Base-by-base conservation (phyloP, 2,329 filamentous ascomycete species). In the Beauveria sp. region DNA sequence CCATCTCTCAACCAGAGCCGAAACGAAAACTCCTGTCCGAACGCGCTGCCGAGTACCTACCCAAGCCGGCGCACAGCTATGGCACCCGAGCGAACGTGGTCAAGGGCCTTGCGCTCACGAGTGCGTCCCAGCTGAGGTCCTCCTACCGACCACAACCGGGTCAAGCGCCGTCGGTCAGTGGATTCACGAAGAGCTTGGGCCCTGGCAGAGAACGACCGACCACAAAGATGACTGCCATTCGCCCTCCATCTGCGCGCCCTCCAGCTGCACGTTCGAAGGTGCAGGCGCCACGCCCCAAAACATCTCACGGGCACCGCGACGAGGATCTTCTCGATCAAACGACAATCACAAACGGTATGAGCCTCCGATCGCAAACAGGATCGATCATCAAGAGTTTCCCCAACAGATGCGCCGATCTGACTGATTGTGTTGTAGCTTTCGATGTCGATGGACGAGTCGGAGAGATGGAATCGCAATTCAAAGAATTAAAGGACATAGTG, bases 371-470 rank as follows among this genome's bases (percentile, higher is more conserved):
- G 59, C 40, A 60, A 16, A 50, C 48, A 59, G 45, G 18, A 62
- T 16, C 26, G 40, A 46, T 45, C 49, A 42, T 24, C 51, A 43
- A 40, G 73, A 59, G 56, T 75, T 26, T 67, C 68, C 60, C 69
- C 65, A 26, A 73, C 34, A 74, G 61, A 63, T 76, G 48, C 65
- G 71, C 26, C 68, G 88, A 90, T 81, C 76, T 83, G 66, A 81
- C 78, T 68, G 74, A 72, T 40, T 84, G 79, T 75, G 65, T 83
- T 90, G 48, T 34, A 60, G 89, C 83, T 69, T 93, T 88, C 83
- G 91, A 97, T 72, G 86, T 92, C 66, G 88, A 92, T 68, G 84
- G 84, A 64, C 86, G 88, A 66, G 83, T 97, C 67, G 86, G 87
- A 65, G 83, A 86, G 63, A 88, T 97, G 76, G 90, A 96, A 68